Evolutionary conservation across 345 rosid species (phyloP), one percentile per base, ranked within the genome.

Genomic region (Bretschneidera sinensis): DNA sequence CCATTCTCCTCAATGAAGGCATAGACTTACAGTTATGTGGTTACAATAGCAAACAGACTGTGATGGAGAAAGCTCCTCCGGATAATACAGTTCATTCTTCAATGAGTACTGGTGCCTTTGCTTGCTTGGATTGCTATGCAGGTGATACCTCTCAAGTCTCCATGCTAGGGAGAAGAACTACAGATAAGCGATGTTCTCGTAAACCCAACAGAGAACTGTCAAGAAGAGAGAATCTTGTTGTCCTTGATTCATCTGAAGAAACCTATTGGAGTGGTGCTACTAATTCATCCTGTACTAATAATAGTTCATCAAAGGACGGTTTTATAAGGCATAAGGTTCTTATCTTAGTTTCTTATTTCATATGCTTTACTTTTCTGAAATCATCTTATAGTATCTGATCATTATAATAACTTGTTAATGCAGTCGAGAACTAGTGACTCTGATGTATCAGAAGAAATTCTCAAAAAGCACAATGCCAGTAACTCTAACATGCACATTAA

Each of bases 301-400:
- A 55, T 52, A 55, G 60, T 57, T 24, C 74, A 45, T 35, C 55
- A 19, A 74, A 71, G 60, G 83, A 68, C 62, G 72, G 74, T 72
- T 60, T 59, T 31, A 39, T 24, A 45, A 78, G 67, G 63, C 82
- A 79, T 43, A 83, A 83, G 88, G 92, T 79, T 51, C 31, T 61
- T 60, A 48, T 39, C n/a, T 24, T 17, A n/a, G 23, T 43, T 65
- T 54, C 9, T 28, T 68, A 28, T 59, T 6, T 52, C 28, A n/a
- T 34, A 57, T 18, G 31, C 35, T 22, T 48, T 31, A 21, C 16
- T 20, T n/a, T 51, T 59, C 55, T 16, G 10, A 2, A 34, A 54
- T 43, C 55, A 48, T 48, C 20, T 1, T 24, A 17, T 43, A 59
- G 21, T 54, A 62, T 69, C 60, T 51, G 24, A 61, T 69, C 33